These are phyloP conservation scores for Vigna nakashimae DNA, from an alignment of 306 rosid genomes.

Conservation along the genomic window DNA sequence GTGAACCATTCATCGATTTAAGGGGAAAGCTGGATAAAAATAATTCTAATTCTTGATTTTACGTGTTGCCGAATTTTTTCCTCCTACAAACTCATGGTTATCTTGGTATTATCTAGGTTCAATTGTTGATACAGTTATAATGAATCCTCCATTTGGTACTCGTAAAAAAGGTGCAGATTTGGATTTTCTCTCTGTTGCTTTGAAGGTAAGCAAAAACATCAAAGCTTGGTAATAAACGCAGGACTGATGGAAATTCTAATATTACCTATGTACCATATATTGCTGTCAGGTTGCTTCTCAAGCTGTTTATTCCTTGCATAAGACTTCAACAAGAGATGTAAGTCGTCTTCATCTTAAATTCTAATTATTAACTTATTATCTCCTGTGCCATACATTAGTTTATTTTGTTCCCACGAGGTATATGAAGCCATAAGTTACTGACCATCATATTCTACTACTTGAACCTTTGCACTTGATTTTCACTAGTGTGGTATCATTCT, in stretches of 20 bases:
- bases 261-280: slow-evolving; percentile 24
- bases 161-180: slow-evolving; percentile 87
- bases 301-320: slow-evolving; percentile 94
- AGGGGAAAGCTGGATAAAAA: slow-evolving; percentile 14
- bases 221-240: slow-evolving; percentile 2
- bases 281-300: slow-evolving; percentile 77
- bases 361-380: slow-evolving; percentile 21
- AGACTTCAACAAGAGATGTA: slow-evolving; percentile 92
- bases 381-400: background rate
- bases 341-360: slow-evolving; percentile 47
- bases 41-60: background rate
- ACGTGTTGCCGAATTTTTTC: slow-evolving; percentile 23
- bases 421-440: background rate
- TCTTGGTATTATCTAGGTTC: slow-evolving; percentile 56
- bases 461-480: slow-evolving; percentile 16
- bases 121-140: slow-evolving; percentile 82
- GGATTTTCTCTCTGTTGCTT: slow-evolving; percentile 77
- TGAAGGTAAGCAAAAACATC: slow-evolving; percentile 65
- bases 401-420: slow-evolving; percentile 2
- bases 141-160: slow-evolving; percentile 98
- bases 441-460: slow-evolving; percentile 17
- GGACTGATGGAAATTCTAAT: slow-evolving; percentile 36
- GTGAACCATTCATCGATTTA: background rate
- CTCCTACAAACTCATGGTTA: slow-evolving; percentile 15
- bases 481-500: background rate